These are phyloP conservation scores for Ophiostoma sp. DNA, from an alignment of 2,329 filamentous ascomycete genomes.

Conservation along the genomic window DNA sequence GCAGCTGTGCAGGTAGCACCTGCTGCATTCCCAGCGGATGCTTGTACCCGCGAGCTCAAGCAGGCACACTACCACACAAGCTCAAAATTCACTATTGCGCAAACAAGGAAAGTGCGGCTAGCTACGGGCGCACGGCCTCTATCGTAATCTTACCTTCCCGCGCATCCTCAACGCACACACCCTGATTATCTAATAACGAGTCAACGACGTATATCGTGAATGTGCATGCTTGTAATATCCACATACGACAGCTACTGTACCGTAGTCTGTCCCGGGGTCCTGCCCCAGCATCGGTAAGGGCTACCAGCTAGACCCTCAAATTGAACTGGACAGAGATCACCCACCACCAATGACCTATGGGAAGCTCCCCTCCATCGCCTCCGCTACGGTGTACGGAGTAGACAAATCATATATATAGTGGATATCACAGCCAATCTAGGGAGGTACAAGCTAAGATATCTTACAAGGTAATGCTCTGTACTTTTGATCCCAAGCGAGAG, in stretches of 20 bases:
- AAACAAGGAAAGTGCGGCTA: constrained; percentile 1
- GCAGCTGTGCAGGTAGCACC: not conserved
- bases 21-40: not conserved
- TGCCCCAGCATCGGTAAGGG: not conserved
- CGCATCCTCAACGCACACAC: not conserved
- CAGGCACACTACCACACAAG: not conserved
- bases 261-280: not conserved
- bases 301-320: not conserved
- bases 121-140: not conserved
- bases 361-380: not conserved
- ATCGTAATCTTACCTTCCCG: not conserved
- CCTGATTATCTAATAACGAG: not conserved
- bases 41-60: not conserved
- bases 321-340: not conserved
- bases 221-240: not conserved
- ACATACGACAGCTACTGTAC: not conserved
- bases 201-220: not conserved
- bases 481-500: not conserved
- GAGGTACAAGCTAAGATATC: constrained; percentile 1
- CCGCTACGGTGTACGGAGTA: not conserved
- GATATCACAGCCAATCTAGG: not conserved
- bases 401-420: not conserved
- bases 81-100: not conserved
- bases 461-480: not conserved
- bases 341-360: not conserved